A percentile compares a stretch with the other conserved stretches of the same genome.
Evolutionary conservation across 73 alveolate species (phyloP).

Genomic region (Tetrahymena borealis): DNA sequence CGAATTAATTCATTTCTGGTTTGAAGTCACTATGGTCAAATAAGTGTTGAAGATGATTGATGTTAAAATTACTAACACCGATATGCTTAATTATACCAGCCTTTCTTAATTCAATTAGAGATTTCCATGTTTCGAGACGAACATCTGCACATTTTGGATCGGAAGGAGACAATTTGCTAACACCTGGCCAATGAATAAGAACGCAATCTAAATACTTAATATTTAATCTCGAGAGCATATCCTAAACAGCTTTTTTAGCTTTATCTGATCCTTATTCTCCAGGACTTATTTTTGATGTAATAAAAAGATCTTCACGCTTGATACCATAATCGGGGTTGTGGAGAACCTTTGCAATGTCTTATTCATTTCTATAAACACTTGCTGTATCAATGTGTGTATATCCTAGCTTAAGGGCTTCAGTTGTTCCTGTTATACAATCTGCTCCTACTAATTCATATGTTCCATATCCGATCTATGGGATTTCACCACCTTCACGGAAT

Average conservation of each 20-base stretch:
- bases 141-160: constrained; percentile 49
- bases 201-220: constrained; percentile 65
- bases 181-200: constrained; percentile 86
- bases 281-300: constrained; percentile 45
- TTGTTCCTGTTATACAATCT: constrained; percentile 12
- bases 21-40: constrained; percentile 54
- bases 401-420: constrained; percentile 40
- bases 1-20: constrained; percentile 82
- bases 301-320: constrained; percentile 29
- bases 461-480: constrained; percentile 49
- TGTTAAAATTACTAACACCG: constrained; percentile 78
- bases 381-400: constrained; percentile 50
- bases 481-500: constrained; percentile 13
- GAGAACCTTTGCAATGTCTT: constrained; percentile 37
- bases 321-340: not conserved
- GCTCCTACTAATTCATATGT: constrained; percentile 26
- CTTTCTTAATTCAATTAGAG: constrained; percentile 54
- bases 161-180: not conserved
- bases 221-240: constrained; percentile 25
- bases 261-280: constrained; percentile 10
- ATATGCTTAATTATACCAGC: constrained; percentile 69
- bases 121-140: constrained; percentile 79
- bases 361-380: constrained; percentile 36
- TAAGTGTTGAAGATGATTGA: constrained; percentile 64
- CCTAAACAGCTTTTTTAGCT: constrained; percentile 9